Evolutionary conservation across 441 rosid species (phyloP).

Genomic region (Macaranga tanarius): DNA sequence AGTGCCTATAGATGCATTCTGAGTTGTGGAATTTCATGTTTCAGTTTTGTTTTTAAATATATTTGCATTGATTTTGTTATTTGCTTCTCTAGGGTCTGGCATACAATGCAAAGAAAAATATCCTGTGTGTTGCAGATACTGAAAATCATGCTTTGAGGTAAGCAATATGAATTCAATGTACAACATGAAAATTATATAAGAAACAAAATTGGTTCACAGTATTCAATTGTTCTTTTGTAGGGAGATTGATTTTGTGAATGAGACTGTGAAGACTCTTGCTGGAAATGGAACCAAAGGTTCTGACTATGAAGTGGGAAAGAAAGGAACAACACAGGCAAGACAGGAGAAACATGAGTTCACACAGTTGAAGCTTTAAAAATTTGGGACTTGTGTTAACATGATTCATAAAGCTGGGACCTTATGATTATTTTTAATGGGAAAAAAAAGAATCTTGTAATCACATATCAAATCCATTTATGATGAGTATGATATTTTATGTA

Average conservation of each 20-base stretch:
- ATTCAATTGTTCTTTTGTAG: conserved; percentile 34
- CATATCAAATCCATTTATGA: neutral
- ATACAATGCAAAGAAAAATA: conserved; percentile 81
- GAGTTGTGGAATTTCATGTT: conserved; percentile 6
- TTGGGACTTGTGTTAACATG: conserved; percentile 7
- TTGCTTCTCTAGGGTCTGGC: conserved; percentile 72
- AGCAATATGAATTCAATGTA: conserved; percentile 3
- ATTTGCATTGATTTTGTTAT: conserved; percentile 15
- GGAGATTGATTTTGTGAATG: conserved; percentile 88
- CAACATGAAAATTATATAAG: neutral
- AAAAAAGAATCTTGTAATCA: neutral
- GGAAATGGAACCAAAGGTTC: conserved; percentile 97
- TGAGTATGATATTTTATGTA: conserved; percentile 10
- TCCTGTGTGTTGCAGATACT: conserved; percentile 91
- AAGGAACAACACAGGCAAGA: conserved; percentile 76
- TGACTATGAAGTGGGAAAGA: conserved; percentile 79
- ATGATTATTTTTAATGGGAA: neutral
- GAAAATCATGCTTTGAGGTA: conserved; percentile 98
- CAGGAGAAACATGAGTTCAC: conserved; percentile 8
- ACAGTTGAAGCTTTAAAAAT: neutral
- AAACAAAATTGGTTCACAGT: conserved; percentile 10
- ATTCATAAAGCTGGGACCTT: too few species aligned
- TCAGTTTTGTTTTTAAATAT: neutral
- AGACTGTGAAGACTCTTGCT: conserved; percentile 76
- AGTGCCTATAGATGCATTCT: neutral